Evolutionary conservation across 371 early-diverging fungal species (phyloP).

Genomic region (Entomophthora muscae): DNA sequence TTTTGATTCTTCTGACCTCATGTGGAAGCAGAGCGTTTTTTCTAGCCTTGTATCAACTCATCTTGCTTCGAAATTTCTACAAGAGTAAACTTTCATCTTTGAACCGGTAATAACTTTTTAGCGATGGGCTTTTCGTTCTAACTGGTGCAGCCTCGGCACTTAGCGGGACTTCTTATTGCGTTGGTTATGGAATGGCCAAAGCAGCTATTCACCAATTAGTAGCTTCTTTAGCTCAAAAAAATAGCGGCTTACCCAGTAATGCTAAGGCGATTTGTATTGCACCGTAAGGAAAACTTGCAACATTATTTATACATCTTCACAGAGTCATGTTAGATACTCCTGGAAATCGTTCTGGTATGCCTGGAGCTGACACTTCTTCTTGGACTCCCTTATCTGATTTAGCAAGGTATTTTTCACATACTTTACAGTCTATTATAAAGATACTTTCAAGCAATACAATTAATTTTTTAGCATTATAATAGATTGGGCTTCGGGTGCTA

Average conservation of each 20-base stretch:
- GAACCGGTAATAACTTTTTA: constrained; percentile 13
- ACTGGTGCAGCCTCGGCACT: constrained; percentile 68
- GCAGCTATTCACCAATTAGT: constrained; percentile 87
- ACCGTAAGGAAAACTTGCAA: constrained; percentile 34
- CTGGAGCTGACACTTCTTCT: constrained; percentile 59
- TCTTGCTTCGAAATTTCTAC: constrained; percentile 55
- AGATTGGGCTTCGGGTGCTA: constrained; percentile 24
- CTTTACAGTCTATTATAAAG: background rate
- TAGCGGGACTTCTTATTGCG: constrained; percentile 55
- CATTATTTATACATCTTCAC: background rate
- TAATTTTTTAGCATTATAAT: constrained; percentile 23
- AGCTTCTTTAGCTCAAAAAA: constrained; percentile 45
- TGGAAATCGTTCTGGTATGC: constrained; percentile 80
- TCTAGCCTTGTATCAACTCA: constrained; percentile 67
- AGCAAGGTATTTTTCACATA: constrained; percentile 29
- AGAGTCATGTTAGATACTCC: constrained; percentile 82
- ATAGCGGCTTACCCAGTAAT: constrained; percentile 55
- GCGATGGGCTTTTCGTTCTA: constrained; percentile 62
- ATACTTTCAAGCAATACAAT: too few species aligned
- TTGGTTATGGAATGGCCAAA: constrained; percentile 92
- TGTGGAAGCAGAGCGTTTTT: constrained; percentile 64
- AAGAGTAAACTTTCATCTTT: constrained; percentile 25
- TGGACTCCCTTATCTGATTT: constrained; percentile 78
- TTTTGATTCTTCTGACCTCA: constrained; percentile 44
- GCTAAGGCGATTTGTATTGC: constrained; percentile 53